Evolutionary conservation across 2,329 filamentous ascomycete species (phyloP).

Genomic region (Nothophaeocryptopus gaeumannii): DNA sequence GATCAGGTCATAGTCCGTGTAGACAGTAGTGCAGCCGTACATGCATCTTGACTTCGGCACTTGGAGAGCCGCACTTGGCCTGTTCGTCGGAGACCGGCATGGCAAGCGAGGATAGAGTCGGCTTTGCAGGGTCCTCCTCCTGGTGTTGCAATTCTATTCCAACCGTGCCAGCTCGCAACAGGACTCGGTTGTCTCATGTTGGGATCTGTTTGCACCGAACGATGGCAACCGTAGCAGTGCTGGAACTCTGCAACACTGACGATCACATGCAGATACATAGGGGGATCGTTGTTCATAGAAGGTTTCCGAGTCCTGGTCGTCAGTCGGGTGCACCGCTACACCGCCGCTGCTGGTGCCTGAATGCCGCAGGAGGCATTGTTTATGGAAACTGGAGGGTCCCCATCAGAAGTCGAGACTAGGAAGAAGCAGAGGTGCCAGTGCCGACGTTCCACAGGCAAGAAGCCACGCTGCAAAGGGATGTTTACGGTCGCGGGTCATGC

Average conservation of each 20-base stretch:
- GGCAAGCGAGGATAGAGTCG: too few species aligned
- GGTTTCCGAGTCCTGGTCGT: too few species aligned
- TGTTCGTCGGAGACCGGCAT: too few species aligned
- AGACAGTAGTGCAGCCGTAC: too few species aligned
- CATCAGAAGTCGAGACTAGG: too few species aligned
- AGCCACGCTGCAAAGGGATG: slow-evolving; percentile 10
- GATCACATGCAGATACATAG: not conserved
- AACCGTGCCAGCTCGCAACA: too few species aligned
- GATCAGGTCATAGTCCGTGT: too few species aligned
- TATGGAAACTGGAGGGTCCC: not conserved
- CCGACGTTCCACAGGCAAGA: not conserved
- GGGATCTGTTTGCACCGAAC: not conserved
- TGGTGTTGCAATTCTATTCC: too few species aligned
- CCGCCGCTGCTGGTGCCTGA: not conserved
- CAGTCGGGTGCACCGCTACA: not conserved
- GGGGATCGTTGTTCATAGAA: too few species aligned
- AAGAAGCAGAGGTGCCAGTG: not conserved
- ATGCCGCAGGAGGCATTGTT: not conserved
- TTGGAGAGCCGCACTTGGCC: too few species aligned
- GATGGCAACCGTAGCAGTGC: not conserved
- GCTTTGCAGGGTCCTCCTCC: too few species aligned
- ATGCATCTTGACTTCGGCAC: too few species aligned
- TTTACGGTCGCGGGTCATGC: slow-evolving; percentile 11
- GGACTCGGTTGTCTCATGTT: not conserved
- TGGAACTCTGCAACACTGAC: not conserved